Evolutionary conservation across 305 asterid genomes (phyloP).

Genomic region (Solanum hybrid): DNA sequence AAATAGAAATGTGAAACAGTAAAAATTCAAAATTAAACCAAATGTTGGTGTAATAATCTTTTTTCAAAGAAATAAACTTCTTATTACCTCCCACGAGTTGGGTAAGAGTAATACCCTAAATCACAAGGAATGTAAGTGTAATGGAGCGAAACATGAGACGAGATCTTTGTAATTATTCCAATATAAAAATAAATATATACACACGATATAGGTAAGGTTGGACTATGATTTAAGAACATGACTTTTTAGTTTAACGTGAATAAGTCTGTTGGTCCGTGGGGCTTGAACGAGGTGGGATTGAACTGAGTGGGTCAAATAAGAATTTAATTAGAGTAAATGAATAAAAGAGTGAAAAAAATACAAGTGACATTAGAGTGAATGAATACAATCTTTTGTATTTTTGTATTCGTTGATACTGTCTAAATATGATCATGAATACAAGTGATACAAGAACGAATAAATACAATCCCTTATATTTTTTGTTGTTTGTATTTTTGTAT

Average conservation of each 20-base stretch:
- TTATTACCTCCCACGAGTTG: background rate
- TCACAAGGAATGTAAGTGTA: background rate
- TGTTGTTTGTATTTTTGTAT: background rate
- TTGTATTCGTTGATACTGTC: background rate
- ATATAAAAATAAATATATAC: background rate
- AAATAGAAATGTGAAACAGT: background rate
- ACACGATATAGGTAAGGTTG: background rate
- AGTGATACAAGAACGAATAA: background rate
- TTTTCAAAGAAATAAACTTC: background rate
- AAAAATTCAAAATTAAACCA: background rate
- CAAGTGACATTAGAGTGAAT: background rate
- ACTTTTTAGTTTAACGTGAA: background rate
- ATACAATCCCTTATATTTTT: background rate
- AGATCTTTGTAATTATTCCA: background rate
- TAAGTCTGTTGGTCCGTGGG: background rate
- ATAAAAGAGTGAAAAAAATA: background rate
- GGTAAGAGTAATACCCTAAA: background rate
- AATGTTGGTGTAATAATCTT: background rate
- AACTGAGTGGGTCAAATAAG: background rate
- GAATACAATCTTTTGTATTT: background rate
- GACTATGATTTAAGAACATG: background rate
- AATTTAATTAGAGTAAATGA: background rate
- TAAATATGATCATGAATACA: background rate
- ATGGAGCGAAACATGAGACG: background rate
- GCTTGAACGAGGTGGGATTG: background rate